Base-by-base conservation (phyloP, 805 yeast species). In the Ogataea nonfermentans region DNA sequence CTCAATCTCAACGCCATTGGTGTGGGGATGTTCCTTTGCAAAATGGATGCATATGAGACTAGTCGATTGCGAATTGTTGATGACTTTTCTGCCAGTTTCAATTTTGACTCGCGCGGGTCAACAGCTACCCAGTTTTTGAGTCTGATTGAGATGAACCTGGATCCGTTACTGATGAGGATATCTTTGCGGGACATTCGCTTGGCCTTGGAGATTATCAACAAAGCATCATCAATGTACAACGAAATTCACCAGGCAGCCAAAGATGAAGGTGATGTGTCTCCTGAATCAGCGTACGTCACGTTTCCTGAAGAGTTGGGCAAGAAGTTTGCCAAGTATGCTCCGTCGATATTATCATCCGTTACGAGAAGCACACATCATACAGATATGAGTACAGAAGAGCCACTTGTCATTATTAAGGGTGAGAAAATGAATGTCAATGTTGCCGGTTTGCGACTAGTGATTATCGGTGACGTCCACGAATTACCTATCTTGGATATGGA, bases 391-490 rank as follows among this genome's bases (percentile, higher is more conserved):
- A 44, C 45, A 2, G 41, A 44, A 3, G 60, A 56, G 17, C 57
- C 68, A 3, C 63, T 62, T 12, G 65, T 76, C 1, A 55, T 81
- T 2, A 65, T 86, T 5, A 76, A 76, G 43, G 85, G 83, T 1
- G 97, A 90, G 59, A 78, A 75, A 30, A 62, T 88, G 32, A 68
- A 63, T 29, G 81, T 81, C 0, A 76, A 76, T 32, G 61, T 87
- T 43, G 87, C 84, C 11, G 96, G 96, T 0, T 56, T 85, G 46
- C 70, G 96, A 46, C 61, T 89, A 33, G 95, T 90, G 2, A 65
- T 90, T 35, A 84, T 90, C 47, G 96, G 96, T 57, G 95, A 87
- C 58, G 82, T 86, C 31, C 93, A 89, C 56, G 97, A 90, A 57
- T 68, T 90, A 47, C 97, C 98, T 0, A 82, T 89, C 26, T 52